Evolutionary conservation across 2,329 filamentous ascomycete genomes (phyloP), one percentile per base, ranked within the genome.

Genomic region (Hypoxylon rubiginosum): DNA sequence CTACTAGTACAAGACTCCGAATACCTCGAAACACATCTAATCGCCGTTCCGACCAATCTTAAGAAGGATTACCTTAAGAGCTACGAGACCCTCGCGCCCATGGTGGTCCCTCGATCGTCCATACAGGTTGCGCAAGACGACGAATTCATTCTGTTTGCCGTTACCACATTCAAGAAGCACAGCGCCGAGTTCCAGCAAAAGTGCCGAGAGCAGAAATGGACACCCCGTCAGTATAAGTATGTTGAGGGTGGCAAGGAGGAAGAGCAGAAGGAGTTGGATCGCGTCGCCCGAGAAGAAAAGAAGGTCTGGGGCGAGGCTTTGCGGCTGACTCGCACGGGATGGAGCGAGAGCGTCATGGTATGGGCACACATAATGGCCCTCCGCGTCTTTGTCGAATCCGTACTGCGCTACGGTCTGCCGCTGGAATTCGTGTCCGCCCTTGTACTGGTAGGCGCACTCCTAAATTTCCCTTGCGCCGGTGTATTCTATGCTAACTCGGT

Each of bases 331-430:
- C 86, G 94, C 68, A 97, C 93, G n/a, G 94, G 93, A 15, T 99
- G 96, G 89, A 95, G 93, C 76, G 96, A 99, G 82, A 91, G 91
- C 68, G 93, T 97, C 71, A 97, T 97, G 93, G 91, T 95, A 58
- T 97, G 94, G 93, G 87, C 97, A 53, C 96, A 99, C 77, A 92
- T 97, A 28, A 84, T 98, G 75, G 92, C 94, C 6, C 82, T 99
- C 74, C 86, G 96, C 58, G 94, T 98, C 19, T 99, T 98, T 80
- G 96, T 99, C 19, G 96, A 99, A 85, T 97, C 94, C 4, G 96
- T 99, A n/a, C 83, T 99, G 76, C 89, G 96, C 71, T 99, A 99
- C 76, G 96, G 96, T 28, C 80, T 99, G 73, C 96, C 96, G 51
- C 82, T 97, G 69, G 92, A 97, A 73, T 99, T 95, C 79, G 90